Evolutionary conservation across 768 basidiomycete genomes (phyloP), one percentile per base, ranked within the genome.

Genomic region (Tylopilus sp.): DNA sequence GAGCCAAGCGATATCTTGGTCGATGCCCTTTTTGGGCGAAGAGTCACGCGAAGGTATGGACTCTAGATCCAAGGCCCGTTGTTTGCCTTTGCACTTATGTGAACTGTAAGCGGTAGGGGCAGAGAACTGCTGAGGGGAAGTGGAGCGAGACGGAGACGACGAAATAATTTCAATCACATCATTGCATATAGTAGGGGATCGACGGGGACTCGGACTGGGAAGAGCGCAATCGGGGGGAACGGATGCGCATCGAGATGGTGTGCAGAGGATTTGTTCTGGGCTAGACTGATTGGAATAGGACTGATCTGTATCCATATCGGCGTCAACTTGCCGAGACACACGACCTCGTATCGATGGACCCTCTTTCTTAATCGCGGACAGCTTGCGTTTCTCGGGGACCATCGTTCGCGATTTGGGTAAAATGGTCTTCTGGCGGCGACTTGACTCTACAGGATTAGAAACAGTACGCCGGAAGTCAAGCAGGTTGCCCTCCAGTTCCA

Each of bases 401-500:
- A 69, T 69, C 18, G 79, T 83, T 25, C 71, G 71, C 39, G 79
- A 68, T 53, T 74, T 79, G 18, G 78, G 72, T 40, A 80, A 63
- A 40, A 63, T 70, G 17, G 61, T 52, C 57, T 79, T 71, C 56
- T 56, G 49, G 58, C 71, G 70, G 30, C 64, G 62, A 12, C 69
- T 58, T 6, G 67, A 58, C 28, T 69, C 65, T 9, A 62, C 70
- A 17, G 86, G 81, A 3, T 69, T 66, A 17, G 75, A 78, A 47
- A 75, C 73, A 0, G 83, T 76, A 36, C 86, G 77, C 35, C 79
- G 80, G 54, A 67, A 65, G 21, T 73, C 52, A 40, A 69, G 58
- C 21, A 85, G 63, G 5, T 80, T 85, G 3, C 78, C 77, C 56
- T 84, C 82, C 13, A 91, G 74, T 36, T 85, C 86, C 59, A 73